phyloP scores from a whole-genome alignment of 306 rosid species.

The Heteromeles arbutifolia region DNA sequence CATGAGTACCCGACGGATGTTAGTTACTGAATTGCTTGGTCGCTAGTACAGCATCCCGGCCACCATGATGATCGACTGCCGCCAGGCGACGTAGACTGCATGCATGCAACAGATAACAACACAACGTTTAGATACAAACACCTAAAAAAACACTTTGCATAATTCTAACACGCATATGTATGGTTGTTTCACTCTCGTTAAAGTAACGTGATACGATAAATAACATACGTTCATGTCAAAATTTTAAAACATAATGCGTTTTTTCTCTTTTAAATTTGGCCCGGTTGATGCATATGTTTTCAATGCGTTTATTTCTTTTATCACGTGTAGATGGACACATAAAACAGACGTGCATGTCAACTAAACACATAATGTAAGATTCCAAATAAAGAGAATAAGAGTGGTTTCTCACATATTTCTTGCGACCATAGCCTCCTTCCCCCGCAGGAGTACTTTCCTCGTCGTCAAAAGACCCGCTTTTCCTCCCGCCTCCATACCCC shows the following conservation, averaged over 20 bases:
- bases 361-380: too few species aligned
- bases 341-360: too few species aligned
- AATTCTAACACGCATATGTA: too few species aligned
- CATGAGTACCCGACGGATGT: neutral
- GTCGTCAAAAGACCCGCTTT: neutral
- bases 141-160: neutral
- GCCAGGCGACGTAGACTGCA: neutral
- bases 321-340: too few species aligned
- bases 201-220: too few species aligned
- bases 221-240: too few species aligned
- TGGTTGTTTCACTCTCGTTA: too few species aligned
- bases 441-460: slow-evolving; percentile 1
- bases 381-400: neutral
- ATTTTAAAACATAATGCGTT: too few species aligned
- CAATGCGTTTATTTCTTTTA: too few species aligned
- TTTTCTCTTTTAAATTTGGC: too few species aligned
- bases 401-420: neutral
- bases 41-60: slow-evolving; percentile 4
- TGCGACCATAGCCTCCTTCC: slow-evolving; percentile 8
- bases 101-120: neutral
- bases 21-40: neutral
- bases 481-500: neutral
- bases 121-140: neutral
- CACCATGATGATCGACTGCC: neutral
- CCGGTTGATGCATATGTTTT: too few species aligned